Evolutionary conservation across 2,329 filamentous ascomycete genomes (phyloP), one percentile per base, ranked within the genome.

Genomic region (Penicillium carneum): DNA sequence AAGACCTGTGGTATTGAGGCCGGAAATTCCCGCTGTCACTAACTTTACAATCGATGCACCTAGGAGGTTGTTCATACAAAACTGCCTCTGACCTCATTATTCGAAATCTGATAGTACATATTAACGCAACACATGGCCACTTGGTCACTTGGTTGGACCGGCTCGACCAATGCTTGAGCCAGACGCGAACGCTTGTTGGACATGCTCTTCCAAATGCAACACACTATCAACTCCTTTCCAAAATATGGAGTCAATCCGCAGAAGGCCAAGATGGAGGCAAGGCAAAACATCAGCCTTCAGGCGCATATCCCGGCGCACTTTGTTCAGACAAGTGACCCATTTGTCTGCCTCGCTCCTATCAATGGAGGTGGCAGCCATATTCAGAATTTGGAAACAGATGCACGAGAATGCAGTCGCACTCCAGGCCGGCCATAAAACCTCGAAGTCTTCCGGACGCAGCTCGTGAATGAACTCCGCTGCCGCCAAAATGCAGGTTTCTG

Each of bases 291-390:
- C 47, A 16, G 47, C 55, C 16, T 58, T 58, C 14, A 58, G 31
- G 11, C 55, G 55, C 55, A 57, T 57, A 8, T 57, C 47, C 16
- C 55, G 46, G 18, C 55, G 55, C 38, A 57, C 38, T 18, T 36
- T 41, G 7, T 42, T 46, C 14, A 57, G 23, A 36, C 42, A 51
- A 23, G 6, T 33, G n/a, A 52, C 46, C 55, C 55, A 58, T 38
- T 51, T 52, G 12, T 51, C 48, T 36, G 55, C 39, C 38, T 58
- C 48, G 6, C 9, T 31, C 12, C 20, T 18, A 11, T 58, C 39
- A 53, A 31, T 1, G 14, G 48, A 53, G 18, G 38, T 53, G 12
- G 10, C 31, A 34, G 55, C 55, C 39, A 58, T 36, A 1, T 42
- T 26, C 9, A 52, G n/a, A 4, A 57, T 57, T 11, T 57, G 47